Percentiles rank a stretch among this genome's conserved stretches.
Conservation (phyloP, 257 asterid genomes). For the Henckelia pumila region DNA sequence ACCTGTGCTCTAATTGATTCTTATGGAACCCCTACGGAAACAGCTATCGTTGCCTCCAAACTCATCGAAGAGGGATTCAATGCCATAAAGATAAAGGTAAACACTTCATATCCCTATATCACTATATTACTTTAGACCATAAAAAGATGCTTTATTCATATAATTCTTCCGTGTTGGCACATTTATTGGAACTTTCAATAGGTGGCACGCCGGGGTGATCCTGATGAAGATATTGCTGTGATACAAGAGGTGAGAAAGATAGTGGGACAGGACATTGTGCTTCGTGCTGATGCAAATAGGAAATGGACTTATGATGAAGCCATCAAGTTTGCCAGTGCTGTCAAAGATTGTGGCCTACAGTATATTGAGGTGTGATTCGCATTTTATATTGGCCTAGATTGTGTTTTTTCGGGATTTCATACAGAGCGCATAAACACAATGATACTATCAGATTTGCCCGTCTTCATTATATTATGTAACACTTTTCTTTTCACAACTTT, state of each 20-base stretch:
- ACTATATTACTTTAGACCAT: background rate
- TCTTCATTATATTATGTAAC: background rate
- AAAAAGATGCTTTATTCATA: background rate
- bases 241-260: conserved; percentile 75
- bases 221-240: conserved; percentile 70
- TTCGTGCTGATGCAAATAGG: conserved; percentile 90
- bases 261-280: conserved; percentile 62
- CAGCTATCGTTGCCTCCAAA: conserved; percentile 62
- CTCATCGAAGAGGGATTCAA: conserved; percentile 81
- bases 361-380: conserved; percentile 74
- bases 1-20: conserved; percentile 89
- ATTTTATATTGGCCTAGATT: background rate
- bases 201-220: conserved; percentile 83
- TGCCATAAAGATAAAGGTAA: conserved; percentile 80
- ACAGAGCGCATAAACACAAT: background rate
- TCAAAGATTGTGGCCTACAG: conserved; percentile 69
- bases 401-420: background rate
- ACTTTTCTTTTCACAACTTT: conserved; percentile 21
- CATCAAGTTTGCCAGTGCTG: conserved; percentile 58
- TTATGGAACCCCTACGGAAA: conserved; percentile 60
- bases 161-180: background rate
- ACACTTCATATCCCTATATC: background rate
- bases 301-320: conserved; percentile 82
- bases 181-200: conserved; percentile 20
- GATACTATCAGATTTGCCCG: background rate